Percentiles rank a stretch among this genome's conserved stretches.
Conservation (phyloP, 1,139 yeast genomes). For the Yamadazyma kanchanaburiensis region DNA sequence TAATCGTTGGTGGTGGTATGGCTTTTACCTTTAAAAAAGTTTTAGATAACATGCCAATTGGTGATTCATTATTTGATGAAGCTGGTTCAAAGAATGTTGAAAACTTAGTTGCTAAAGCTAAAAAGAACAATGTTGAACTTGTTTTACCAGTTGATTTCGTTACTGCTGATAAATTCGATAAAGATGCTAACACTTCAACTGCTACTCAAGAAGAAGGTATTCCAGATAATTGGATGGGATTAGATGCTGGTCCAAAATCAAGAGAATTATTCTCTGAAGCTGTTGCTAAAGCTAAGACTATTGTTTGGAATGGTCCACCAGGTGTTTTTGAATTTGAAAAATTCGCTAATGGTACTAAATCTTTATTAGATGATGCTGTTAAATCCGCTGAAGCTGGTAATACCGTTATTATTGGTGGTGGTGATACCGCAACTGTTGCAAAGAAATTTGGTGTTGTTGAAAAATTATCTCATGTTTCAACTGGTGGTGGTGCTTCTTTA, state of each 20-base stretch:
- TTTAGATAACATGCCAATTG: conserved; percentile 77
- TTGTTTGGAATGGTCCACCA: conserved; percentile 99
- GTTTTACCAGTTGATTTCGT: conserved; percentile 92
- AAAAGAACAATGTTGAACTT: conserved; percentile 86
- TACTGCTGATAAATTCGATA: conserved; percentile 88
- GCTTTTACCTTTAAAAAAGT: conserved; percentile 97
- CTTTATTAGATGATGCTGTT: conserved; percentile 82
- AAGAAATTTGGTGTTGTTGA: conserved; percentile 95
- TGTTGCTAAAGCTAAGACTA: conserved; percentile 89
- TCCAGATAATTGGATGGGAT: conserved; percentile 91
- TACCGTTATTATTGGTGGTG: conserved; percentile 98
- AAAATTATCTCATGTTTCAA: conserved; percentile 93
- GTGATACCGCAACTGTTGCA: conserved; percentile 98
- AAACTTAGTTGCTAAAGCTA: conserved; percentile 86
- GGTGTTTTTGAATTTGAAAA: conserved; percentile 96
- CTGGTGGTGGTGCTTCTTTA: conserved; percentile 99
- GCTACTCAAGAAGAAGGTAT: conserved; percentile 88
- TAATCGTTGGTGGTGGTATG: conserved; percentile 99
- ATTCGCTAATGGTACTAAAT: conserved; percentile 87
- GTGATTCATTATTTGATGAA: conserved; percentile 84
- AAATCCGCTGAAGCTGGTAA: conserved; percentile 82
- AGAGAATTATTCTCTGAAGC: conserved; percentile 71
- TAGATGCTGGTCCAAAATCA: conserved; percentile 90
- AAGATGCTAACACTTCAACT: conserved; percentile 78
- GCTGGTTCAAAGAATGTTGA: conserved; percentile 94